Conservation (phyloP, 768 basidiomycete species). For the Russula brevipes region DNA sequence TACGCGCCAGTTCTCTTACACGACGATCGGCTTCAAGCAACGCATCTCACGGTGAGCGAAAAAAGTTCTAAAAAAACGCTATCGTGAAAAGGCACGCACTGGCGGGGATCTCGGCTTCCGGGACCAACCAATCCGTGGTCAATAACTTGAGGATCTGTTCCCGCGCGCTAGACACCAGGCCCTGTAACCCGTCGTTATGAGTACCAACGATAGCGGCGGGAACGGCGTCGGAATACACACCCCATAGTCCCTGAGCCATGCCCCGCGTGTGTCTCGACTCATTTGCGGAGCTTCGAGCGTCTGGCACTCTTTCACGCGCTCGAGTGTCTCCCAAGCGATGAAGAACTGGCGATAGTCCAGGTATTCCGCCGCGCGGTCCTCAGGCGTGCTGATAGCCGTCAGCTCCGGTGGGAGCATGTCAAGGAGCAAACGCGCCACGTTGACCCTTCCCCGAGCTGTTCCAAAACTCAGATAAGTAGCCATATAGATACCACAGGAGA, state of each 20-base stretch:
- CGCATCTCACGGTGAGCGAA: background rate
- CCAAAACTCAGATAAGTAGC: background rate
- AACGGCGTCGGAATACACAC: conserved; percentile 32
- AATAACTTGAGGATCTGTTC: conserved; percentile 65
- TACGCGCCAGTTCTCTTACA: conserved; percentile 64
- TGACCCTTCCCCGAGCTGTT: conserved; percentile 72
- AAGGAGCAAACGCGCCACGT: conserved; percentile 57
- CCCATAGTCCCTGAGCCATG: conserved; percentile 64
- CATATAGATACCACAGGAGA: background rate
- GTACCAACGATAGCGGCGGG: background rate
- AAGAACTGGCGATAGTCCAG: conserved; percentile 80
- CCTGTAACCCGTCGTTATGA: conserved; percentile 33
- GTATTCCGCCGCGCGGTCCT: conserved; percentile 69
- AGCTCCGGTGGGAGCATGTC: conserved; percentile 60
- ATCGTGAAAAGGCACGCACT: background rate
- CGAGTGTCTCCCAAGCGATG: conserved; percentile 62
- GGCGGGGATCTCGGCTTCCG: conserved; percentile 39
- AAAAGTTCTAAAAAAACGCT: background rate
- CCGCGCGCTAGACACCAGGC: conserved; percentile 56
- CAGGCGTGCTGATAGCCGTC: conserved; percentile 55
- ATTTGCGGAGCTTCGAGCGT: conserved; percentile 51
- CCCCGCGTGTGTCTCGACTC: conserved; percentile 51
- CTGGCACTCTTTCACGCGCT: conserved; percentile 56
- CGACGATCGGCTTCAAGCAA: conserved; percentile 44
- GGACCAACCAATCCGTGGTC: conserved; percentile 71